Evolutionary conservation across 257 asterid species (phyloP), one percentile per base, ranked within the genome.

Genomic region (Cynanchum wilfordii): DNA sequence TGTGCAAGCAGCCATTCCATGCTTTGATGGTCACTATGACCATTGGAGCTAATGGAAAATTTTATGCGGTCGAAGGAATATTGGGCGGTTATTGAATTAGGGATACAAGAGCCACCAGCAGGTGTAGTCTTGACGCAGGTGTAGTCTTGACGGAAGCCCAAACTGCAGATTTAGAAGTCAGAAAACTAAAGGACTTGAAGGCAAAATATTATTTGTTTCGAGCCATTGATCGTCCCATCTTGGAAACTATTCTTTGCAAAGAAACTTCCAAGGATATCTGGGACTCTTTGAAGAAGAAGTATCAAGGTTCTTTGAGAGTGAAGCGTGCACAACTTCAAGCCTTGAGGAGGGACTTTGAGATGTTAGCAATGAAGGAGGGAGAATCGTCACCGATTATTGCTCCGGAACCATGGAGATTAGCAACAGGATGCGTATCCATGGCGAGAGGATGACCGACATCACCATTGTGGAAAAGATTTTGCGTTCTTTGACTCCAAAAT

Each of bases 371-470:
- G 44, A 60, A 60, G 44, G 16, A 12, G 29, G 68, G 68, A 27
- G 68, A 60, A 60, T 60, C 2, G 19, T 60, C 38, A 24, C 68
- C 0, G 17, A 4, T 5, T 63, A 15, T 63, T 33, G 10, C 8
- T 33, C 68, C 3, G 3, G 49, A 3, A 30, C 49, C 16, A 33
- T 63, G 84, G 86, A 75, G 72, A 67, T 38, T 13, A 30, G 29
- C 11, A 63, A 63, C 22, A 63, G 33, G 47, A 63, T 63, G 49
- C 0, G 22, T 11, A 30, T 29, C 25, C 68, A 10, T 63, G 68
- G 68, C 1, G 47, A 63, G 10, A 33, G 33, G 9, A 63, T 20
- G 10, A 38, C 30, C 13, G 68, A 63, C 17, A 47, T 63, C 22
- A 25, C n/a, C n/a, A 17, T 63, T 2, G 49, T 63, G 7, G 68